Conservation (phyloP, 2,329 filamentous ascomycete genomes). For the Sporothrix globosa region DNA sequence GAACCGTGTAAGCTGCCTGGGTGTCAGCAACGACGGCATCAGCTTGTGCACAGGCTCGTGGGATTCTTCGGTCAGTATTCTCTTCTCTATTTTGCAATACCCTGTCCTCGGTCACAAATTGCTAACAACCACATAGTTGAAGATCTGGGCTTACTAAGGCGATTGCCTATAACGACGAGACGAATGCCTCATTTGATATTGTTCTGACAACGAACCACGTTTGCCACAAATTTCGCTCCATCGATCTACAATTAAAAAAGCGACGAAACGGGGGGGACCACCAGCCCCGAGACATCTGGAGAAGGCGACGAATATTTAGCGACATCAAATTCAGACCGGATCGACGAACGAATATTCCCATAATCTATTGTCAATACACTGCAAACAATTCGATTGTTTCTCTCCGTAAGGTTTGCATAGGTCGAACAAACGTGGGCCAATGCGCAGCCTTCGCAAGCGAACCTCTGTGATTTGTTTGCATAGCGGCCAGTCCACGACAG, state of each 20-base stretch:
- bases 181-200: slow-evolving; percentile 28
- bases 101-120: not conserved
- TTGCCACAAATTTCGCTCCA: slow-evolving; percentile 2
- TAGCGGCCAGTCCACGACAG: not conserved
- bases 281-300: not conserved
- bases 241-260: not conserved
- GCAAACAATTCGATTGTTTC: not conserved
- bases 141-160: slow-evolving; percentile 80
- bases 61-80: slow-evolving; percentile 87
- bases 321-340: not conserved
- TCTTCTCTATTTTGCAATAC: not conserved
- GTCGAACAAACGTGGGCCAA: not conserved
- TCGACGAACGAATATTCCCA: not conserved
- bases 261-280: not conserved
- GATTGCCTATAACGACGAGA: slow-evolving; percentile 30
- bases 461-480: not conserved
- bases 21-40: slow-evolving; percentile 98
- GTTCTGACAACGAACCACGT: slow-evolving; percentile 23
- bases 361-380: not conserved
- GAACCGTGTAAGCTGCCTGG: slow-evolving; percentile 97
- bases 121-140: slow-evolving; percentile 63
- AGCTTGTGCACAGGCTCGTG: slow-evolving; percentile 99
- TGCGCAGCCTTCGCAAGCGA: not conserved
- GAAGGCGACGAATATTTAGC: not conserved
- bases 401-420: not conserved